Conservation (phyloP, 345 rosid species). For the thale cress (Arabidopsis thaliana) region TAIR10.1 NC_003074.8:7023001-7023500, state of each 20-base stretch:
- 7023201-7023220: neutral
- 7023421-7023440: no score
- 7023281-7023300: neutral
- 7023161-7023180: neutral
- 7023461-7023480: neutral
- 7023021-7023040: slow-evolving; percentile 1
- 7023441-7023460: neutral
- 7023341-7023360: neutral
- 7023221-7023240: no score
- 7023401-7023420: neutral
- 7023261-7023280: neutral
- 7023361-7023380: neutral
- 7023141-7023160: no score
- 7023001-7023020: neutral
- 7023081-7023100: neutral
- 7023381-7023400: neutral
- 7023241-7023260: no score
- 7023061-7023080: neutral
- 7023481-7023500: neutral
- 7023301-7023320: neutral
- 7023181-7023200: neutral
- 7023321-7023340: neutral
- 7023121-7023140: neutral
- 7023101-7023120: neutral
- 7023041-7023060: neutral